Conservation (phyloP, 2,329 filamentous ascomycete genomes). For the Aspergillus floridensis region DNA sequence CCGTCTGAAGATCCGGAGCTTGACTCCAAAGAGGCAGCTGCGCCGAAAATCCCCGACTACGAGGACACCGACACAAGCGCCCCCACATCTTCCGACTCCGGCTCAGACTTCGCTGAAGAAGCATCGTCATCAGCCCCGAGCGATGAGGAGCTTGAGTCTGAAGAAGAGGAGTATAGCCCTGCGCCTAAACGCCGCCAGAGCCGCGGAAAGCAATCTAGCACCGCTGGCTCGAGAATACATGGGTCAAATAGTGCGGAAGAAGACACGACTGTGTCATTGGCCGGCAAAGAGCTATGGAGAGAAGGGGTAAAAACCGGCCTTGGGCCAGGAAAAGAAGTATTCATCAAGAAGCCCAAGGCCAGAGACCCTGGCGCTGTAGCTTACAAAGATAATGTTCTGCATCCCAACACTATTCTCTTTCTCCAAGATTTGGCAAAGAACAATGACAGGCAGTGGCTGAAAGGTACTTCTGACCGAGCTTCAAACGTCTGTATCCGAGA, state of each 20-base stretch:
- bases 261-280: conserved; percentile 59
- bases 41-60: conserved; percentile 16
- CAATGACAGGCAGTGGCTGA: conserved; percentile 64
- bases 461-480: conserved; percentile 45
- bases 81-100: conserved; percentile 8
- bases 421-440: conserved; percentile 58
- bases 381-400: conserved; percentile 57
- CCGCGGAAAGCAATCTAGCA: conserved; percentile 1
- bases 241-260: not conserved
- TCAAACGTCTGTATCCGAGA: not conserved
- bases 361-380: conserved; percentile 57
- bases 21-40: conserved; percentile 28
- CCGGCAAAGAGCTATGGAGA: conserved; percentile 55
- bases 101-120: conserved; percentile 5
- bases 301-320: conserved; percentile 55
- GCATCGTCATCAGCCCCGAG: not conserved
- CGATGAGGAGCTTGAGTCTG: not conserved
- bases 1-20: conserved; percentile 34
- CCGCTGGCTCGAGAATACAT: not conserved
- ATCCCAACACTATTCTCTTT: conserved; percentile 64
- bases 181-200: not conserved
- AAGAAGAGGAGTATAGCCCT: not conserved
- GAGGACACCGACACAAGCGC: conserved; percentile 11
- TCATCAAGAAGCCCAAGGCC: conserved; percentile 64
- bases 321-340: conserved; percentile 58